phyloP scores from a whole-genome alignment of 2,329 filamentous ascomycete genomes.

The Harringtonia aguacate region DNA sequence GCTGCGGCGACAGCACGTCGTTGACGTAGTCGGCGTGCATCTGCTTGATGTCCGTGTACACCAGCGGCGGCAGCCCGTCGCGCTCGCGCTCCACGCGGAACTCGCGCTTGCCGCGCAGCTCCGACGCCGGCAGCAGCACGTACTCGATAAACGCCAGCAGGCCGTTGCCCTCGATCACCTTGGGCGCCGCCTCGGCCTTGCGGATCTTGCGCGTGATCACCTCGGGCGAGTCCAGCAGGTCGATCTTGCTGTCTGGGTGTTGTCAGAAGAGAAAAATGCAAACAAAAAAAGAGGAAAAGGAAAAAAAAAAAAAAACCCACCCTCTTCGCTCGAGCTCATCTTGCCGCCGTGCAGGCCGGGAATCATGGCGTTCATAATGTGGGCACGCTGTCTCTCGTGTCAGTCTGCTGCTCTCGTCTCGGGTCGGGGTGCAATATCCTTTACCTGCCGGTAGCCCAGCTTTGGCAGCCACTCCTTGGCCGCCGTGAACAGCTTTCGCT shows the following conservation, averaged over 20 bases:
- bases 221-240: conserved; percentile 74
- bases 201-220: conserved; percentile 70
- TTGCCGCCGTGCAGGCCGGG: conserved; percentile 76
- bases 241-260: conserved; percentile 72
- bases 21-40: conserved; percentile 71
- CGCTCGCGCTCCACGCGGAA: conserved; percentile 59
- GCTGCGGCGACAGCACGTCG: conserved; percentile 76
- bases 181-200: conserved; percentile 72
- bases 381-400: conserved; percentile 41
- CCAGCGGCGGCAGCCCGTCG: conserved; percentile 58
- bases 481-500: conserved; percentile 79
- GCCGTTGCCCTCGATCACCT: conserved; percentile 73
- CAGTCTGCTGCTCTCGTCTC: too few relatives aligned
- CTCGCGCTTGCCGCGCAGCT: conserved; percentile 47
- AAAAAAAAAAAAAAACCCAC: conserved; percentile 22
- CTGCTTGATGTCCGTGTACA: conserved; percentile 66
- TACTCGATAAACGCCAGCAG: conserved; percentile 78
- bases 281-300: not conserved
- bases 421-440: too few relatives aligned
- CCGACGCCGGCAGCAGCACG: conserved; percentile 68
- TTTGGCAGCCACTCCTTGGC: conserved; percentile 78
- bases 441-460: conserved; percentile 75
- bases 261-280: conserved; percentile 2
- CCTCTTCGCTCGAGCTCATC: conserved; percentile 69
- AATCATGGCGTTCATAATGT: conserved; percentile 61